Conservation (phyloP, 805 yeast genomes). For the Limtongia smithiae region DNA sequence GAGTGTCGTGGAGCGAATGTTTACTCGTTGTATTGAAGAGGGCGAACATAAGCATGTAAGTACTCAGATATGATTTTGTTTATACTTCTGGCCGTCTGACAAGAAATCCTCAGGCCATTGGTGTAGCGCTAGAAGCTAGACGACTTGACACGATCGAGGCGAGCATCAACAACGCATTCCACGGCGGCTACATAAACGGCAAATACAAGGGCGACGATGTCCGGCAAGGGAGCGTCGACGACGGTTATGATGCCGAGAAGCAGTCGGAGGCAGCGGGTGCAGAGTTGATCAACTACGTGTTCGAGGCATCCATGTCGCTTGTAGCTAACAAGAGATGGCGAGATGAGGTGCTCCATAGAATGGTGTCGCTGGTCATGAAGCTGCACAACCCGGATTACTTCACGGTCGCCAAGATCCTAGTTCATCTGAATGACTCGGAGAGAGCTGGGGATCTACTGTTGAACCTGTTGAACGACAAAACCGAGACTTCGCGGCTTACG, state of each 20-base stretch:
- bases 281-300: slow-evolving; percentile 64
- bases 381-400: slow-evolving; percentile 73
- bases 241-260: slow-evolving; percentile 35
- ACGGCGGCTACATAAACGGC: slow-evolving; percentile 12
- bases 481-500: slow-evolving; percentile 48
- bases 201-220: slow-evolving; percentile 2
- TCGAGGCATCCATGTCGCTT: slow-evolving; percentile 62
- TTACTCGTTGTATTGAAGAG: slow-evolving; percentile 66
- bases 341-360: slow-evolving; percentile 54
- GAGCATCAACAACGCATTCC: slow-evolving; percentile 26
- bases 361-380: slow-evolving; percentile 58
- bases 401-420: slow-evolving; percentile 77
- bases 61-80: not conserved
- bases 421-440: slow-evolving; percentile 74
- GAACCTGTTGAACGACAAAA: slow-evolving; percentile 46
- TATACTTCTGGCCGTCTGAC: not conserved
- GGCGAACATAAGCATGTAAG: slow-evolving; percentile 60
- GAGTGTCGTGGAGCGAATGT: slow-evolving; percentile 79
- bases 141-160: slow-evolving; percentile 68
- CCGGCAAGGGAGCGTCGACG: too few relatives aligned
- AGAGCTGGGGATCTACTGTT: slow-evolving; percentile 69
- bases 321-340: slow-evolving; percentile 65
- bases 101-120: slow-evolving; percentile 54
- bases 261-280: slow-evolving; percentile 49
- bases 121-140: slow-evolving; percentile 84